Evolutionary conservation across 1,284 basidiomycete genomes (phyloP).

Genomic region (Pterulicium gracile): DNA sequence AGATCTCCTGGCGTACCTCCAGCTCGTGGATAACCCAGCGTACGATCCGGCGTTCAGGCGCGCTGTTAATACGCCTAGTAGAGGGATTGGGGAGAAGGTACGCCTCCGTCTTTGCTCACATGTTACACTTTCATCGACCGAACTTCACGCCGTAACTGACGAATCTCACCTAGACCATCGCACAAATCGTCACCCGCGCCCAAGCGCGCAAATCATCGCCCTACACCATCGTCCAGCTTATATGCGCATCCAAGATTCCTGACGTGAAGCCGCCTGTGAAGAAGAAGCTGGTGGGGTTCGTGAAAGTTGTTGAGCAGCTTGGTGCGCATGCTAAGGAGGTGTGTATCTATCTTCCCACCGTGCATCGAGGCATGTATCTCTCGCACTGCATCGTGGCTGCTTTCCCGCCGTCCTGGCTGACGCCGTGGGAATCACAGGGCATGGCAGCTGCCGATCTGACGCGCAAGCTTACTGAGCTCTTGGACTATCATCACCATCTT

Average conservation of each 20-base stretch:
- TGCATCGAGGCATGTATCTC: too few species aligned
- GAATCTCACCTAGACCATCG: conserved; percentile 35
- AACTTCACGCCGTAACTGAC: not conserved
- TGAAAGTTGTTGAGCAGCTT: conserved; percentile 44
- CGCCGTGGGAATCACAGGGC: too few species aligned
- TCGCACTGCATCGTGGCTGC: too few species aligned
- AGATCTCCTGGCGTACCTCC: conserved; percentile 81
- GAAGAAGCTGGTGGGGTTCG: conserved; percentile 50
- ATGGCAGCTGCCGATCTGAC: conserved; percentile 59
- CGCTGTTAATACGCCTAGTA: conserved; percentile 65
- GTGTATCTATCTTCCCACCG: conserved; percentile 9
- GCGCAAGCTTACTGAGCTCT: conserved; percentile 43
- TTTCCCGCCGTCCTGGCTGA: too few species aligned
- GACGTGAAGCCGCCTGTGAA: conserved; percentile 62
- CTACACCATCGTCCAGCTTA: conserved; percentile 51
- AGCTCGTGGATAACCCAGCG: conserved; percentile 74
- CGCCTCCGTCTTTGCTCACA: conserved; percentile 7
- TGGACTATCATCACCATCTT: conserved; percentile 63
- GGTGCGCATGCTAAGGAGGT: conserved; percentile 48
- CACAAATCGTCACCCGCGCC: conserved; percentile 48
- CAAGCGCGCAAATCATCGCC: conserved; percentile 40
- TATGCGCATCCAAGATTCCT: conserved; percentile 44
- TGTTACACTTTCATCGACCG: not conserved
- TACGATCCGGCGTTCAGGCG: conserved; percentile 74
- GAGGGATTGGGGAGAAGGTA: conserved; percentile 81